phyloP scores from a whole-genome alignment of 2,329 filamentous ascomycete species.

The Teratosphaeria destructans region DNA sequence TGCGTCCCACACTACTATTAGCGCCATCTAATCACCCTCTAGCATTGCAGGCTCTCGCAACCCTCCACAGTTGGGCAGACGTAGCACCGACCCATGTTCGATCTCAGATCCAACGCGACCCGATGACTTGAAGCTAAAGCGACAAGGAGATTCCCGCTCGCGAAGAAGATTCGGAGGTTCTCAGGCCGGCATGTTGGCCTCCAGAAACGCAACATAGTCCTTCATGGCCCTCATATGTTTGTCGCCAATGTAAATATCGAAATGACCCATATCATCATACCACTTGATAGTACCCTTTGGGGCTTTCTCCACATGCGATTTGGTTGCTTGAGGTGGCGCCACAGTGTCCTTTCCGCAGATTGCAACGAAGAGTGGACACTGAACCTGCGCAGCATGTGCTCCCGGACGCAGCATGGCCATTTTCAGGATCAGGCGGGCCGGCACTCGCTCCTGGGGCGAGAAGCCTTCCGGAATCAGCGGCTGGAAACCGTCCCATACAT shows the following conservation, averaged over 20 bases:
- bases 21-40: too few relatives aligned
- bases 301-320: slow-evolving; percentile 6
- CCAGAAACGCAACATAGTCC: slow-evolving; percentile 26
- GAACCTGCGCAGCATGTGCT: neutral
- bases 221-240: slow-evolving; percentile 23
- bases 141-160: too few relatives aligned
- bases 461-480: slow-evolving; percentile 5
- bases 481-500: neutral
- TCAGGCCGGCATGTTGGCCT: neutral
- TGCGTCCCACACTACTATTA: too few relatives aligned
- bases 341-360: slow-evolving; percentile 29
- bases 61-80: too few relatives aligned
- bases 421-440: neutral
- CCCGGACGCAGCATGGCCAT: neutral
- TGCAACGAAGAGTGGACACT: slow-evolving; percentile 29
- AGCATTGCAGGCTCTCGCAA: too few relatives aligned
- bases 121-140: too few relatives aligned
- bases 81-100: too few relatives aligned
- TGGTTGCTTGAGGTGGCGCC: slow-evolving; percentile 27
- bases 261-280: slow-evolving; percentile 23
- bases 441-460: slow-evolving; percentile 12
- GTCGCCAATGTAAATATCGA: slow-evolving; percentile 25
- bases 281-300: neutral
- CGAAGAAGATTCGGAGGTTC: neutral
- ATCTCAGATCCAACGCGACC: too few relatives aligned